Conservation (phyloP, 164 flowering plant genomes). For the Cinnamomum chago region DNA sequence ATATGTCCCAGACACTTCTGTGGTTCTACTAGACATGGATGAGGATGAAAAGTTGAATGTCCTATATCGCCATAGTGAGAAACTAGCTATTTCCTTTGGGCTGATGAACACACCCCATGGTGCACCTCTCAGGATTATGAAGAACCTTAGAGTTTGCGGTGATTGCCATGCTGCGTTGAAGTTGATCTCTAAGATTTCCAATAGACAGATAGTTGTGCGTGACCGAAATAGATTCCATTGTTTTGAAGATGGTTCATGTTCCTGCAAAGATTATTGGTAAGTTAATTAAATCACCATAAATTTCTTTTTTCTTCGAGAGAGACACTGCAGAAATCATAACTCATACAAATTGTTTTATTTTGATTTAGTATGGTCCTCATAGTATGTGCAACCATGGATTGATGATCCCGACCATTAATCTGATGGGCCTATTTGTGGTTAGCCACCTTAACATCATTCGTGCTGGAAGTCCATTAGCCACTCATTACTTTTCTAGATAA, state of each 20-base stretch:
- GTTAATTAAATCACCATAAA: too few relatives aligned
- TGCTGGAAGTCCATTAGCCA: too few relatives aligned
- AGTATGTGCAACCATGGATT: too few relatives aligned
- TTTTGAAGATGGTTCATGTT: constrained; percentile 50
- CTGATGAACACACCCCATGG: constrained; percentile 41
- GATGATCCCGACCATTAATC: too few relatives aligned
- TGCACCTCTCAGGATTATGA: constrained; percentile 54
- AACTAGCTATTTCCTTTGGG: constrained; percentile 52
- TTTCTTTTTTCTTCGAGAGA: too few relatives aligned
- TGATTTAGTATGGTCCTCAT: too few relatives aligned
- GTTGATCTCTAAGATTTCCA: constrained; percentile 35
- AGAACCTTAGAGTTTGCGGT: constrained; percentile 63
- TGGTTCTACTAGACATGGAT: constrained; percentile 51
- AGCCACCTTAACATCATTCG: too few relatives aligned
- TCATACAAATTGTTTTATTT: too few relatives aligned
- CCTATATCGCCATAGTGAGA: constrained; percentile 65
- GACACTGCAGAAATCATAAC: too few relatives aligned
- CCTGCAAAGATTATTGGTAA: constrained; percentile 63
- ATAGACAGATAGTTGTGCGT: constrained; percentile 50
- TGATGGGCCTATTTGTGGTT: too few relatives aligned
- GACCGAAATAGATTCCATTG: constrained; percentile 63
- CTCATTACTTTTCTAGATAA: too few relatives aligned
- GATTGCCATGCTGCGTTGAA: constrained; percentile 64
- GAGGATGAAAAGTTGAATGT: constrained; percentile 44
- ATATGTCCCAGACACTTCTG: constrained; percentile 51